phyloP scores from a whole-genome alignment of 1,139 yeast genomes.

The Hansenula anomala region DNA sequence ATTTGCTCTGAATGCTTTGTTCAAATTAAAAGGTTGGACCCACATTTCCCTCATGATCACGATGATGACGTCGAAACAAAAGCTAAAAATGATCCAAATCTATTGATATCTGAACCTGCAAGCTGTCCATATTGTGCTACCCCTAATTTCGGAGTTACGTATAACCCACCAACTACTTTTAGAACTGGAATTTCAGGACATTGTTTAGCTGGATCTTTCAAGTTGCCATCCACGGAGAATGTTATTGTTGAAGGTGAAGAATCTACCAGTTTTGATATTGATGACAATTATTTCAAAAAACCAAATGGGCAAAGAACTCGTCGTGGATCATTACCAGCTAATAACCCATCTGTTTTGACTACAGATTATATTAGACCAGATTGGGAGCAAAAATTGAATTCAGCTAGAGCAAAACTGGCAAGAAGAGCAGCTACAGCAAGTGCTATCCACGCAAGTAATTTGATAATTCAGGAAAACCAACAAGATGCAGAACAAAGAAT shows the following conservation, averaged over 20 bases:
- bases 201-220: constrained; percentile 34
- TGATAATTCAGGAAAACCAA: constrained; percentile 34
- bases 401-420: constrained; percentile 75
- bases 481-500: constrained; percentile 63
- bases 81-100: constrained; percentile 43
- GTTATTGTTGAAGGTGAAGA: constrained; percentile 21
- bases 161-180: constrained; percentile 55
- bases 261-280: constrained; percentile 16
- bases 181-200: constrained; percentile 50
- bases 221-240: constrained; percentile 8
- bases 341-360: constrained; percentile 63
- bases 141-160: constrained; percentile 80
- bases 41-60: constrained; percentile 87
- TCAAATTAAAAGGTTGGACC: constrained; percentile 89
- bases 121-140: constrained; percentile 93
- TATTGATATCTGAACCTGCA: constrained; percentile 80
- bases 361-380: constrained; percentile 86
- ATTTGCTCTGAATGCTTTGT: constrained; percentile 97
- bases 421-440: constrained; percentile 91
- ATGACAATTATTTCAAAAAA: constrained; percentile 21
- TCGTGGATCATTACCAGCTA: constrained; percentile 51
- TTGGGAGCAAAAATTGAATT: constrained; percentile 72
- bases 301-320: too few relatives aligned
- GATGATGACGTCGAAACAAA: constrained; percentile 28
- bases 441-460: constrained; percentile 83